These are phyloP conservation scores for Talaromyces sp. DNA, from an alignment of 2,329 filamentous ascomycete genomes.

Conservation along the genomic window DNA sequence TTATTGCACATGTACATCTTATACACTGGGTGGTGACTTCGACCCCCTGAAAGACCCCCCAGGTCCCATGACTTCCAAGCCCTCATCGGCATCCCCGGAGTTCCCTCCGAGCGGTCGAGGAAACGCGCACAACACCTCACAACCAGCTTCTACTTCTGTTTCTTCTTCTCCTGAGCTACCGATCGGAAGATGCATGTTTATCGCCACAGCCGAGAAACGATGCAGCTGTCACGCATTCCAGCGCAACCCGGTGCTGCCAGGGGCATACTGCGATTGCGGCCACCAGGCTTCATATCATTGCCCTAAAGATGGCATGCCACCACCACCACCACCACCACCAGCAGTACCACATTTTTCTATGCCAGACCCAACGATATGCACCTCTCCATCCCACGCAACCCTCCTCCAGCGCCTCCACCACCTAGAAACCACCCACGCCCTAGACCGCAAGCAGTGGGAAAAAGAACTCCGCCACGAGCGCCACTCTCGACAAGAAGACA, in stretches of 20 bases:
- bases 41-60: background rate
- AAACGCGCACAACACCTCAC: background rate
- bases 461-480: constrained; percentile 20
- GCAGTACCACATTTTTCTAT: constrained; percentile 39
- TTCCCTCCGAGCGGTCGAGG: background rate
- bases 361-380: constrained; percentile 5
- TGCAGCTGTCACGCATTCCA: background rate
- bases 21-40: background rate
- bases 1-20: background rate
- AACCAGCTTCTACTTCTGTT: background rate
- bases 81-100: background rate
- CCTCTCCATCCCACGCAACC: constrained; percentile 7
- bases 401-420: constrained; percentile 20
- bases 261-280: background rate
- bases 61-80: background rate
- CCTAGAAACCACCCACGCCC: constrained; percentile 21
- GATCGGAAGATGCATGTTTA: background rate
- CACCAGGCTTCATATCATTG: background rate
- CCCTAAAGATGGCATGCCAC: background rate
- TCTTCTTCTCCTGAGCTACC: background rate
- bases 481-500: constrained; percentile 22
- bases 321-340: constrained; percentile 45
- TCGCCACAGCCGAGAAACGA: background rate
- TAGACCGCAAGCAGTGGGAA: constrained; percentile 20
- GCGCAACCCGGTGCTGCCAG: background rate